Evolutionary conservation across 805 yeast species (phyloP).

Genomic region (Candida pini): DNA sequence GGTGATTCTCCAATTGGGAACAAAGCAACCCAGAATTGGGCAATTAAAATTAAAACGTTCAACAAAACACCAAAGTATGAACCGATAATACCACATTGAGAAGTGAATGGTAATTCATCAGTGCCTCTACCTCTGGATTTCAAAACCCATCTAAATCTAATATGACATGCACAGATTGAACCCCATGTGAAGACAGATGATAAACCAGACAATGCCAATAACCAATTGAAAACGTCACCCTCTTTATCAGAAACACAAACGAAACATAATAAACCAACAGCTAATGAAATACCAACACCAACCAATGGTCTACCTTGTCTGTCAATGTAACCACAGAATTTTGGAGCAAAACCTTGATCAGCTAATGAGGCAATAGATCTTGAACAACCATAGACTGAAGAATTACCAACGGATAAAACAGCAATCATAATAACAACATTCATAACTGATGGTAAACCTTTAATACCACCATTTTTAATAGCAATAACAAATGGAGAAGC

Average conservation of each 20-base stretch:
- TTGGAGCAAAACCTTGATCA: slow-evolving; percentile 66
- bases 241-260: slow-evolving; percentile 55
- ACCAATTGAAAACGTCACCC: slow-evolving; percentile 63
- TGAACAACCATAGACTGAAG: slow-evolving; percentile 69
- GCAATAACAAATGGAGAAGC: slow-evolving; percentile 79
- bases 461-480: slow-evolving; percentile 53
- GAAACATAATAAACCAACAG: slow-evolving; percentile 55
- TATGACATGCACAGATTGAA: slow-evolving; percentile 60
- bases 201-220: slow-evolving; percentile 71
- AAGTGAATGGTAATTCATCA: slow-evolving; percentile 59
- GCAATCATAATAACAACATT: slow-evolving; percentile 70
- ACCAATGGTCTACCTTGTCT: slow-evolving; percentile 72
- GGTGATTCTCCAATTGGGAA: slow-evolving; percentile 57
- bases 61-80: slow-evolving; percentile 56
- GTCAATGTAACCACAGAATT: slow-evolving; percentile 61
- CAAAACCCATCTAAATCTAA: slow-evolving; percentile 68
- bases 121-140: slow-evolving; percentile 59
- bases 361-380: slow-evolving; percentile 65
- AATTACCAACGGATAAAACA: slow-evolving; percentile 71
- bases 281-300: slow-evolving; percentile 51
- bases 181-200: slow-evolving; percentile 81
- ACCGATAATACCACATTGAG: slow-evolving; percentile 67
- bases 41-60: slow-evolving; percentile 55
- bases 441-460: slow-evolving; percentile 64
- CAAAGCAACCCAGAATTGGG: slow-evolving; percentile 80